Evolutionary conservation across 2,329 filamentous ascomycete species (phyloP).

Genomic region (Coniochaeta prunicola): DNA sequence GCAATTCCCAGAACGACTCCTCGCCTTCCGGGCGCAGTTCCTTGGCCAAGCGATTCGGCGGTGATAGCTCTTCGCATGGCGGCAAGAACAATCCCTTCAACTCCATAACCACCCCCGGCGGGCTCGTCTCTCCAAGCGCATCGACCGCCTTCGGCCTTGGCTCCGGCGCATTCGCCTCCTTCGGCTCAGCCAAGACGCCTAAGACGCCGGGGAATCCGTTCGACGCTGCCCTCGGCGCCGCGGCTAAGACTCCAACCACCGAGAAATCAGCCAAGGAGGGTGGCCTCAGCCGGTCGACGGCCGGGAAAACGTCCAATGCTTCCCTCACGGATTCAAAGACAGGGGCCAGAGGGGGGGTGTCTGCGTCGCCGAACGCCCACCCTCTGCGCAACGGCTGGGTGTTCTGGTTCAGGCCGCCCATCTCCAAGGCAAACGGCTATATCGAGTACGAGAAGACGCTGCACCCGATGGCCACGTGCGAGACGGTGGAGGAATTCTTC

Average conservation of each 20-base stretch:
- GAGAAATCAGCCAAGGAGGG: constrained; percentile 57
- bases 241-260: constrained; percentile 45
- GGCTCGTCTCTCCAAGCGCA: constrained; percentile 67
- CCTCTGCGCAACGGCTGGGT: constrained; percentile 83
- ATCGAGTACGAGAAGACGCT: constrained; percentile 96
- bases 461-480: constrained; percentile 74
- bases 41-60: constrained; percentile 67
- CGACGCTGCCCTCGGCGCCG: constrained; percentile 59
- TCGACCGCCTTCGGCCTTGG: constrained; percentile 90
- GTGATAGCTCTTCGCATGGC: constrained; percentile 62
- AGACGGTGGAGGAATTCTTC: constrained; percentile 86
- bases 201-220: constrained; percentile 78
- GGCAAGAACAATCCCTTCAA: constrained; percentile 75
- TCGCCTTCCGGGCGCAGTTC: constrained; percentile 38
- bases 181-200: constrained; percentile 78
- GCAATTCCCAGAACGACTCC: constrained; percentile 37
- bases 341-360: constrained; percentile 14
- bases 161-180: constrained; percentile 94
- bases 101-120: constrained; percentile 62
- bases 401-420: constrained; percentile 94
- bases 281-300: constrained; percentile 14
- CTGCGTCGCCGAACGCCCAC: constrained; percentile 32
- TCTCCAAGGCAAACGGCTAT: constrained; percentile 82
- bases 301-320: constrained; percentile 32
- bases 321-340: constrained; percentile 37